Percentiles rank a stretch among this genome's conserved stretches.
phyloP scores from a whole-genome alignment of 2,329 filamentous ascomycete species.

The Colletotrichum viniferum region DNA sequence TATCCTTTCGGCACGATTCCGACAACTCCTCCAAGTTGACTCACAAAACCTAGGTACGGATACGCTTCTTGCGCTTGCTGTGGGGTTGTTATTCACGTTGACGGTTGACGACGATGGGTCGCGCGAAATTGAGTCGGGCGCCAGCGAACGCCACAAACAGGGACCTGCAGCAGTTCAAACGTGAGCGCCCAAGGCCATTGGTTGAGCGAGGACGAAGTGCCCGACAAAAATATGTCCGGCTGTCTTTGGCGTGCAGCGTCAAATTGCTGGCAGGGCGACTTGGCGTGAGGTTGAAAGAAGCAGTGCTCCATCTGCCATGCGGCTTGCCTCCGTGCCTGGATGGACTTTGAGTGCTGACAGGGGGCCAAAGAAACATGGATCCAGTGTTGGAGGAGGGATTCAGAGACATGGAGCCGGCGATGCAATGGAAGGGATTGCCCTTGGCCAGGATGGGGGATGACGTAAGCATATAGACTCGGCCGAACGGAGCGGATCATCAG shows the following conservation, averaged over 20 bases:
- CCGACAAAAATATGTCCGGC: background rate
- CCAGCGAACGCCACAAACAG: background rate
- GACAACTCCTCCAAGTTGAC: background rate
- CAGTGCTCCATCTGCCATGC: background rate
- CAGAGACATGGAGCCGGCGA: background rate
- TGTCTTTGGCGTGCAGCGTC: background rate
- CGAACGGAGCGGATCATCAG: background rate
- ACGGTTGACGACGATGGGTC: background rate
- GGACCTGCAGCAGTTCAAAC: background rate
- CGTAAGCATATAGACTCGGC: background rate
- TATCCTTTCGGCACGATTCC: background rate
- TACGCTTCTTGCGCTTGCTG: background rate
- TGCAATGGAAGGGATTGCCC: background rate
- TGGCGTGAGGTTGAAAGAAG: background rate
- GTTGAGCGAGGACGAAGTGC: background rate
- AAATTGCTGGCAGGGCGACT: background rate
- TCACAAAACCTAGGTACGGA: background rate
- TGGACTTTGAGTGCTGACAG: background rate
- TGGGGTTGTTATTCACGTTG: background rate
- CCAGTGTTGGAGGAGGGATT: background rate
- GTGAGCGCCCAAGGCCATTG: background rate
- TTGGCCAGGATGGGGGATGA: background rate
- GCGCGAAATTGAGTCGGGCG: background rate
- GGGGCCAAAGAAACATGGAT: background rate
- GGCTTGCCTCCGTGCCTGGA: background rate